Evolutionary conservation across 768 basidiomycete species (phyloP).

Genomic region (Mycena crocata): DNA sequence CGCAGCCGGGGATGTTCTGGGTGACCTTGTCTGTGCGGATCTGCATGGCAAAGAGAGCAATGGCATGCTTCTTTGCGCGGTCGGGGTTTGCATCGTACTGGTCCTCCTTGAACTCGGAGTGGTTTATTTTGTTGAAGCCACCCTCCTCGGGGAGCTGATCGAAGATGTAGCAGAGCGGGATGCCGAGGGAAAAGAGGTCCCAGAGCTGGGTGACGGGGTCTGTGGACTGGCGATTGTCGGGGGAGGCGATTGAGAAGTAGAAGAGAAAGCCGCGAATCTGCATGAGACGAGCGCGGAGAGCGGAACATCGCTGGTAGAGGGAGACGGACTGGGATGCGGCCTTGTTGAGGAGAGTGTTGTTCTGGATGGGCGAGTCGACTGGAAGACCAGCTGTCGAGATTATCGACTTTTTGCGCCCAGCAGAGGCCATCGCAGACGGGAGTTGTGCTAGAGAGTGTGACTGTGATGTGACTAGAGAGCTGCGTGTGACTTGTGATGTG

Average conservation of each 20-base stretch:
- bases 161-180: conserved; percentile 95
- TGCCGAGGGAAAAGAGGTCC: conserved; percentile 93
- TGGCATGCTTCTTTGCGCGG: conserved; percentile 89
- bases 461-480: background rate
- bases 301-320: conserved; percentile 92
- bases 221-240: conserved; percentile 78
- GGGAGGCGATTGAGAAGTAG: conserved; percentile 73
- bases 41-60: conserved; percentile 92
- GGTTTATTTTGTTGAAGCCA: conserved; percentile 67
- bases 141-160: conserved; percentile 84
- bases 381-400: conserved; percentile 71
- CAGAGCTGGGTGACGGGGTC: conserved; percentile 96
- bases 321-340: conserved; percentile 88
- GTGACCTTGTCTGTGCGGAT: conserved; percentile 73
- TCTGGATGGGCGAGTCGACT: conserved; percentile 80
- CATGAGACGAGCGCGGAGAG: conserved; percentile 79
- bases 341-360: conserved; percentile 92
- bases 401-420: conserved; percentile 86
- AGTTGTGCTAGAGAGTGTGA: conserved; percentile 1
- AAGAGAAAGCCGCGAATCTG: conserved; percentile 79
- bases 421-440: conserved; percentile 56
- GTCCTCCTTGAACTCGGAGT: conserved; percentile 74
- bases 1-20: conserved; percentile 73
- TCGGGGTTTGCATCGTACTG: conserved; percentile 79
- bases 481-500: too few species aligned